Percentiles rank a stretch among this genome's conserved stretches.
Conservation (phyloP, 306 rosid genomes). For the Glycine soja region DNA sequence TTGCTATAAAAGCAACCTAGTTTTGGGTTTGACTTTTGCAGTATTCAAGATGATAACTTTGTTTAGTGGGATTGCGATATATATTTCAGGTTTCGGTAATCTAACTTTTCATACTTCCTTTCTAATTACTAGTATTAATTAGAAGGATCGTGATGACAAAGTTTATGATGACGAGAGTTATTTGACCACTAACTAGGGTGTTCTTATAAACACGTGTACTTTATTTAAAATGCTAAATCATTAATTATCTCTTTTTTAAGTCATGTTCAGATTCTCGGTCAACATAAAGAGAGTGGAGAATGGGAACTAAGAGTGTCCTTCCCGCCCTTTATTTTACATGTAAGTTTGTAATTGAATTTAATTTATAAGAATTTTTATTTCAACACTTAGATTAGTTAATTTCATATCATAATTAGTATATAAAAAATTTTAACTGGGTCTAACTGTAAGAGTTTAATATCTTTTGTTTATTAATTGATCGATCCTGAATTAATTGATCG, state of each 20-base stretch:
- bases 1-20: conserved; percentile 8
- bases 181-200: conserved; percentile 54
- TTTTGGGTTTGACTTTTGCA: conserved; percentile 40
- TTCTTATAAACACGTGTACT: conserved; percentile 51
- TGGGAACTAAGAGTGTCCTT: background rate
- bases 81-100: conserved; percentile 36
- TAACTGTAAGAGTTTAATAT: too few relatives aligned
- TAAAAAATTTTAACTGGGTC: too few relatives aligned
- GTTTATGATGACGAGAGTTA: conserved; percentile 30
- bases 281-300: background rate
- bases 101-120: conserved; percentile 17
- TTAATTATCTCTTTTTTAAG: background rate
- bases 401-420: too few relatives aligned
- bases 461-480: too few relatives aligned
- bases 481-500: too few relatives aligned
- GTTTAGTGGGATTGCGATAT: conserved; percentile 23
- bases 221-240: background rate
- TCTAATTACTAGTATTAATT: conserved; percentile 11
- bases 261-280: background rate
- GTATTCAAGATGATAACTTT: conserved; percentile 10
- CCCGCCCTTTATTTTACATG: too few relatives aligned
- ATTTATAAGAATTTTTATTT: too few relatives aligned
- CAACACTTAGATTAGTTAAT: too few relatives aligned
- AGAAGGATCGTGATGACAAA: conserved; percentile 15
- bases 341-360: too few relatives aligned